Evolutionary conservation across 768 basidiomycete species (phyloP), one percentile per base, ranked within the genome.

Genomic region (Hypholoma fasciculare): DNA sequence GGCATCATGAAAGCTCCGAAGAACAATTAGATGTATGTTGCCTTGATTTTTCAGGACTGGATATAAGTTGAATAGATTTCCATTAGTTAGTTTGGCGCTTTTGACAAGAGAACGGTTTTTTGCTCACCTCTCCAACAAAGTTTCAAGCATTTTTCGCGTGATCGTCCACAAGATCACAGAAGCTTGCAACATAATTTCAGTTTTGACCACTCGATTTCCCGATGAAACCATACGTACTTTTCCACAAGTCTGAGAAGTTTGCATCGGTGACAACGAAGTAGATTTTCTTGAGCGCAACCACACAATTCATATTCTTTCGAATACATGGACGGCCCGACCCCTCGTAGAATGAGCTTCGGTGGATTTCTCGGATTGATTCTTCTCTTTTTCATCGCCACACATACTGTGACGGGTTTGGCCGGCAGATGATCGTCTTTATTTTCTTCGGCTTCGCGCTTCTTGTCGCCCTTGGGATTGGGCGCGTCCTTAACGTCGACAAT

Each of bases 201-300:
- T 23, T 23, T 23, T 23, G 1, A 23, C 23, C 23, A 23, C 2
- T 23, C 4, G 23, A 23, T 2, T 23, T 23, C 4, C 4, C 2
- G 23, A 23, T 23, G 23, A 27, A 19, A 13, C 11, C n/a, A 20
- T 26, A 57, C 61, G 16, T 36, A 61, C 63, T 43, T 59, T 36
- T 65, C 64, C 37, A 61, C 52, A 37, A 62, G 54, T 34, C 37
- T 47, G 43, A 65, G 43, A n/a, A 65, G 26, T 20, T 43, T 40
- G 26, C 64, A 65, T 47, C 56, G 48, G 30, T 43, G 47, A 46
- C 64, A 65, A 8, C 37, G 26, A 11, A 39, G 44, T 34, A 23
- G 14, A 14, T 51, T 56, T 47, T 55, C 48, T 3, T 17, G 23
- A 23, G 49, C 53, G 52, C 64, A 65, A 16, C 56, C 56, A 49